Percentiles rank a stretch among this genome's conserved stretches.
Conservation (phyloP, 148 eudicot genomes). For the Polygonum aviculare region DNA sequence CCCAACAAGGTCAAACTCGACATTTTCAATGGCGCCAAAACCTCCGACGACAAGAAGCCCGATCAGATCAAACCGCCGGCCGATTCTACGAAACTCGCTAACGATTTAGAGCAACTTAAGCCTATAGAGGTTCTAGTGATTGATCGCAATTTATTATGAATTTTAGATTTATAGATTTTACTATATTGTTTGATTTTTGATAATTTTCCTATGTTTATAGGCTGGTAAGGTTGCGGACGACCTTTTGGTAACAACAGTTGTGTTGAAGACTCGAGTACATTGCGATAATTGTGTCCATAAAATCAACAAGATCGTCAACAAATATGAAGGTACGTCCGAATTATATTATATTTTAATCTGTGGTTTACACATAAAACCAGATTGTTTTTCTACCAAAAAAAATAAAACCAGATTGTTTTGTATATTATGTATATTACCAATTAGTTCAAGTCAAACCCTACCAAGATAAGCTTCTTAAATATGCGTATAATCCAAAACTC, state of each 20-base stretch:
- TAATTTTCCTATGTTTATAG: background rate
- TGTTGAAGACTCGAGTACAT: slow-evolving; percentile 50
- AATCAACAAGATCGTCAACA: slow-evolving; percentile 31
- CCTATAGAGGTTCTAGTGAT: slow-evolving; percentile 30
- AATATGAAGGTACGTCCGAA: slow-evolving; percentile 37
- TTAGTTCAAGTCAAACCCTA: background rate
- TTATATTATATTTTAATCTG: background rate
- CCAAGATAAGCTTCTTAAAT: background rate
- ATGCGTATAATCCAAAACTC: background rate
- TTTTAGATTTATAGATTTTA: too few species aligned
- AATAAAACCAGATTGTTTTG: background rate
- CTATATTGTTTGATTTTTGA: background rate
- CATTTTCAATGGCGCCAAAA: slow-evolving; percentile 17
- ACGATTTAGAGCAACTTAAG: slow-evolving; percentile 23
- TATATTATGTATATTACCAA: background rate
- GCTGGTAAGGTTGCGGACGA: background rate
- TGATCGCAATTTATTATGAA: too few species aligned
- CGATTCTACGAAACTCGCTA: slow-evolving; percentile 10
- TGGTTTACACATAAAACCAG: background rate
- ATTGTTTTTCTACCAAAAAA: too few species aligned
- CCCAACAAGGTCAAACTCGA: background rate
- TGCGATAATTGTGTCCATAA: slow-evolving; percentile 57
- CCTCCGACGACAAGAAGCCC: slow-evolving; percentile 20
- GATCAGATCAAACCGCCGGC: background rate
- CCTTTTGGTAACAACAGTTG: slow-evolving; percentile 28